phyloP scores from a whole-genome alignment of 1,284 basidiomycete species.

The Ustilago tritici region DNA sequence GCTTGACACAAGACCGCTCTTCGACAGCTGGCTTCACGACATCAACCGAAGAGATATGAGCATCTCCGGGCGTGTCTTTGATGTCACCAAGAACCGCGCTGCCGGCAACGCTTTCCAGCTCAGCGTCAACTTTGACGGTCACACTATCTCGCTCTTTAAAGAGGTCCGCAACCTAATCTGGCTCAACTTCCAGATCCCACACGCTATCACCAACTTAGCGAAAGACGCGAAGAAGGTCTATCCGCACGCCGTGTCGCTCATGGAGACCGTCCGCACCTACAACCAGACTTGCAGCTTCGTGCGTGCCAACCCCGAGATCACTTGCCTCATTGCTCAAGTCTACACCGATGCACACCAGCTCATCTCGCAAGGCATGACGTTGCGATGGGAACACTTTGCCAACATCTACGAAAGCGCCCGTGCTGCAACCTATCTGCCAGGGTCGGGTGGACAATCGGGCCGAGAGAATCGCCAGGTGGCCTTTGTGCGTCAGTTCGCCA shows the following conservation, averaged over 20 bases:
- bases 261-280: slow-evolving; percentile 97
- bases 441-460: slow-evolving; percentile 46
- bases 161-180: slow-evolving; percentile 95
- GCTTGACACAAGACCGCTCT: slow-evolving; percentile 91
- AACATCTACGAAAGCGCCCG: slow-evolving; percentile 71
- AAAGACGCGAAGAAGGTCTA: slow-evolving; percentile 98
- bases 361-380: slow-evolving; percentile 75
- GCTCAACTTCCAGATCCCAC: slow-evolving; percentile 94
- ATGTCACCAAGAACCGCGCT: slow-evolving; percentile 82
- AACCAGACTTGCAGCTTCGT: slow-evolving; percentile 92
- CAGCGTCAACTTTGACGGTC: slow-evolving; percentile 95
- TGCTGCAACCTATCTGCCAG: slow-evolving; percentile 72
- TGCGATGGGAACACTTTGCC: slow-evolving; percentile 92
- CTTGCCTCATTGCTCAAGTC: slow-evolving; percentile 76
- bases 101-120: slow-evolving; percentile 77
- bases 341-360: slow-evolving; percentile 59
- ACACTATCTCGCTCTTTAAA: slow-evolving; percentile 98
- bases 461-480: slow-evolving; percentile 86
- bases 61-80: slow-evolving; percentile 94
- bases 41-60: slow-evolving; percentile 89
- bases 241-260: slow-evolving; percentile 90
- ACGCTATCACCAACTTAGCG: slow-evolving; percentile 93
- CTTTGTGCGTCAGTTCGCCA: slow-evolving; percentile 94
- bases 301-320: slow-evolving; percentile 83
- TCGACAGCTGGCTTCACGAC: slow-evolving; percentile 95